Evolutionary conservation across 805 yeast genomes (phyloP).

Genomic region (Sugiyamaella chiloensis): DNA sequence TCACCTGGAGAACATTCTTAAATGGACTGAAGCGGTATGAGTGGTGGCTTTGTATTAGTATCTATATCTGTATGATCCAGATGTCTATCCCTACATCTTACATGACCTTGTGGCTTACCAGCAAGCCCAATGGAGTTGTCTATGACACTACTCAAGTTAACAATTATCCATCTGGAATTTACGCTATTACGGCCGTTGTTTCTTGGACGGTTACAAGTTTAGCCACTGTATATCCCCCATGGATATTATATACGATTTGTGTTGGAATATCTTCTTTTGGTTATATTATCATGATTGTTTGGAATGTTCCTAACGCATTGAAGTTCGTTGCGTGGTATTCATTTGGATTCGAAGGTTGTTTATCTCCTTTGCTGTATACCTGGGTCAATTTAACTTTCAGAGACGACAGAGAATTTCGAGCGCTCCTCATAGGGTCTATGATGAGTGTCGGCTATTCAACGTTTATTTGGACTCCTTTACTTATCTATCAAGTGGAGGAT

Average conservation of each 20-base stretch:
- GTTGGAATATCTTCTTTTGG: constrained; percentile 41
- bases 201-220: constrained; percentile 40
- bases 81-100: constrained; percentile 35
- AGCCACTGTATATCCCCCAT: constrained; percentile 37
- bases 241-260: constrained; percentile 27
- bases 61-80: constrained; percentile 12
- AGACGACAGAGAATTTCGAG: constrained; percentile 10
- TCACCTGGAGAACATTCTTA: constrained; percentile 45
- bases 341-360: constrained; percentile 12
- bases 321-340: constrained; percentile 29
- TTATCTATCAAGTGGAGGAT: constrained; percentile 12
- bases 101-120: constrained; percentile 43
- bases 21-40: constrained; percentile 34
- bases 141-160: constrained; percentile 38
- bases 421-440: constrained; percentile 13
- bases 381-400: constrained; percentile 45
- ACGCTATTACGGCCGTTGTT: constrained; percentile 24
- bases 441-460: constrained; percentile 14
- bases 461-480: constrained; percentile 13
- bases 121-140: constrained; percentile 29
- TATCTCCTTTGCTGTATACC: constrained; percentile 47
- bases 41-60: constrained; percentile 11
- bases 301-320: constrained; percentile 48
- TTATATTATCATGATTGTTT: constrained; percentile 42
- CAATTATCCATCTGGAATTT: constrained; percentile 37